phyloP scores from a whole-genome alignment of 2,329 filamentous ascomycete genomes.

The Microascus cirrosus region DNA sequence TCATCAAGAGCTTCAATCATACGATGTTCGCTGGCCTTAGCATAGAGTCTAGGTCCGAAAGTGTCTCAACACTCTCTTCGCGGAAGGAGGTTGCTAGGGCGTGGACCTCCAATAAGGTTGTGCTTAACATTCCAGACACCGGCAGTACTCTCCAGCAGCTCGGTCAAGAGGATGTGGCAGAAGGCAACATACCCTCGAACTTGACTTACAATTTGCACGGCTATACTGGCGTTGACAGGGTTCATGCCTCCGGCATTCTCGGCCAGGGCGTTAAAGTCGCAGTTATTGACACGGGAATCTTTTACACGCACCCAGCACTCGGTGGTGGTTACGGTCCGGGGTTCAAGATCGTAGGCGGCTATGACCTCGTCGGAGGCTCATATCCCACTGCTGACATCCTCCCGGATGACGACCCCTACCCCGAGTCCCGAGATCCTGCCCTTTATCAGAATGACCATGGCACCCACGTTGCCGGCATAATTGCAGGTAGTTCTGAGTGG shows the following conservation, averaged over 20 bases:
- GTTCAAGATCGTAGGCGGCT: constrained; percentile 24
- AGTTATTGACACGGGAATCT: constrained; percentile 26
- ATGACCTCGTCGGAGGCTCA: constrained; percentile 21
- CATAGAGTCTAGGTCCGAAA: not conserved
- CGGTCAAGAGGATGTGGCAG: not conserved
- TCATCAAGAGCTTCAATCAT: constrained; percentile 2
- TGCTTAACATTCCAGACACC: not conserved
- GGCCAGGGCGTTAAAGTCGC: constrained; percentile 25
- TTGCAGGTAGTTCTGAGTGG: constrained; percentile 7
- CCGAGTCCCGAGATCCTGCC: not conserved
- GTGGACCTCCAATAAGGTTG: not conserved
- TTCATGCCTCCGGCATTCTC: constrained; percentile 23
- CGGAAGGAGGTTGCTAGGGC: not conserved
- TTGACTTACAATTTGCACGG: constrained; percentile 23
- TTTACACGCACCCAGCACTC: constrained; percentile 23
- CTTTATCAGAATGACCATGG: constrained; percentile 16
- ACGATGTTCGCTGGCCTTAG: constrained; percentile 1
- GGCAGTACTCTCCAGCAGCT: not conserved
- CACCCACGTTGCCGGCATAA: constrained; percentile 21
- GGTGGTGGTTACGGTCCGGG: constrained; percentile 26
- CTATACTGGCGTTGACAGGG: constrained; percentile 25
- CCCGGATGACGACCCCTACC: constrained; percentile 6
- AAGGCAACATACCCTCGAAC: not conserved
- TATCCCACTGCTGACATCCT: not conserved
- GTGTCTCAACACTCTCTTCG: not conserved